Evolutionary conservation across 176 grass and related monocot species (phyloP), one percentile per base, ranked within the genome.

Genomic region (Oryza australiensis): DNA sequence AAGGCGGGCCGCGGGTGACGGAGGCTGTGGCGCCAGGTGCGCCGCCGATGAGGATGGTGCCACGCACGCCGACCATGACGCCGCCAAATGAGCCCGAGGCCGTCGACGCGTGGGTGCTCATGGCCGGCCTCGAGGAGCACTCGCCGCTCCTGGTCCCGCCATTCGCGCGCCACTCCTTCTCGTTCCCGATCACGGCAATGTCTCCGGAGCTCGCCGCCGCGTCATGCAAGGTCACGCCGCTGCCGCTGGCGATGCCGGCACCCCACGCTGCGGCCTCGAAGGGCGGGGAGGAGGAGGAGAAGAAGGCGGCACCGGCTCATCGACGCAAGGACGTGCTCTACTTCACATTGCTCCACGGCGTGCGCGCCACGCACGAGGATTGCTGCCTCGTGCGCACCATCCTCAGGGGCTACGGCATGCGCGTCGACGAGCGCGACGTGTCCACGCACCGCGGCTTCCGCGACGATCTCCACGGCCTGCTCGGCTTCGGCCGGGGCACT

Each of bases 11-110:
- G 40, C 84, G 73, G 57, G 69, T 30, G 2, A 49, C 62, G 28
- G 82, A 89, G 66, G 55, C 68, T n/a, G 46, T 27, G 12, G 26
- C 70, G 26, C 41, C 41, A 6, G 38, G 53, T 10, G 76, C 59
- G 6, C 1, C 13, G 8, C 0, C 74, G 7, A 73, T 14, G 87
- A 89, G 78, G 86, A 20, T 53, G 67, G 77, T 84, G 14, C 78
- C 85, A 49, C 81, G 87, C 15, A 98, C 96, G 12, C 96, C 93
- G 29, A 98, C 87, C 82, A 91, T 86, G 88, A 98, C 96, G 42
- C 96, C 96, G 30, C 96, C 96, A 6, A 98, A 95, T 64, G 96
- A 98, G 73, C 90, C 90, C 1, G 96, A 98, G 88, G 82, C 75
- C 74, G 91, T 98, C 82, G 89, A 98, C 77, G 84, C 90, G 43